These are phyloP conservation scores for Saccharomycopsis sp. DNA, from an alignment of 805 yeast species.

Conservation along the genomic window DNA sequence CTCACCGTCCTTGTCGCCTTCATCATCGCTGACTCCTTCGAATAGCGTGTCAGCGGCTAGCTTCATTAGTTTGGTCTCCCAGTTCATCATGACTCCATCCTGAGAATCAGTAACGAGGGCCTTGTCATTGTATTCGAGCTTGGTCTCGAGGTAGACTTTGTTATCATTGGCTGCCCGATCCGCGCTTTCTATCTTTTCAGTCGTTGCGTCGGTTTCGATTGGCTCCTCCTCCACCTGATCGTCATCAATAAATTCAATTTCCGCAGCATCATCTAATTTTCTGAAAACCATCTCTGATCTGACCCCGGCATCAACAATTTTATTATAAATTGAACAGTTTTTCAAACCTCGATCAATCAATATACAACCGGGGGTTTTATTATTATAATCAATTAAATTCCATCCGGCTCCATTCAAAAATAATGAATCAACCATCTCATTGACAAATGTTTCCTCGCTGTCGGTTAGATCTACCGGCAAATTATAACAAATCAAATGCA, in stretches of 20 bases:
- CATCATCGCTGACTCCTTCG: conserved; percentile 27
- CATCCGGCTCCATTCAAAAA: conserved; percentile 90
- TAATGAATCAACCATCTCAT: conserved; percentile 52
- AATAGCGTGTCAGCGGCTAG: conserved; percentile 74
- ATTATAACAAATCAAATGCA: conserved; percentile 59
- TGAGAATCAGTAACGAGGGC: conserved; percentile 66
- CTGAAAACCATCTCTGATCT: conserved; percentile 79
- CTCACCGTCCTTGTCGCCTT: conserved; percentile 30
- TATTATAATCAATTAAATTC: conserved; percentile 66
- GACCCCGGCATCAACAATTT: conserved; percentile 76
- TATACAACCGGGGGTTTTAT: conserved; percentile 82
- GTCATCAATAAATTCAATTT: conserved; percentile 48
- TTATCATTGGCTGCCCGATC: conserved; percentile 59
- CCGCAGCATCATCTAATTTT: conserved; percentile 53
- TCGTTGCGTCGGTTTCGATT: conserved; percentile 17
- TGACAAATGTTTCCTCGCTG: conserved; percentile 40
- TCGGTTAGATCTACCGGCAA: conserved; percentile 34
- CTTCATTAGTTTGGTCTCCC: conserved; percentile 83
- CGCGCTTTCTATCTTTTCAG: not conserved
- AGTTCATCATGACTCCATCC: conserved; percentile 97
- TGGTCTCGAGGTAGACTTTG: conserved; percentile 53
- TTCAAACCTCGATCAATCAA: conserved; percentile 45
- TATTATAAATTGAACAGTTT: conserved; percentile 37
- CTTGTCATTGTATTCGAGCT: conserved; percentile 57
- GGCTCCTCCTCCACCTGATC: conserved; percentile 27